phyloP scores from a whole-genome alignment of 257 asterid genomes.

The Catharanthus roseus region DNA sequence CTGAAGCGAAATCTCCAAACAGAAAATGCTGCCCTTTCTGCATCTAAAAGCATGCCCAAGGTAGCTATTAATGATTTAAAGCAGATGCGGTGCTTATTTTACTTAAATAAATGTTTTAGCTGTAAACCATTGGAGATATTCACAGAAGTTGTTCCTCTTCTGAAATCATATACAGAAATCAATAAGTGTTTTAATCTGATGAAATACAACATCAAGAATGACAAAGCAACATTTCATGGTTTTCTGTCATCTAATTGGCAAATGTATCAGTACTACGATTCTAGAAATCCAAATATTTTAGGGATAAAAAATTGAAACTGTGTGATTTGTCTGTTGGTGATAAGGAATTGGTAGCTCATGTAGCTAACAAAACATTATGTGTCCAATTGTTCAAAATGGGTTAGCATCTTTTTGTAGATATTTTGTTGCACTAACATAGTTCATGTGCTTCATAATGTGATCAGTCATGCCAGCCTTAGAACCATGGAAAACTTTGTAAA shows the following conservation, averaged over 20 bases:
- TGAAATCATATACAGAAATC: neutral
- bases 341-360: neutral
- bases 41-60: constrained; percentile 56
- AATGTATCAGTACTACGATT: neutral
- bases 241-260: neutral
- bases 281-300: neutral
- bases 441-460: neutral
- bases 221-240: neutral
- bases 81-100: neutral
- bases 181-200: neutral
- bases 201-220: neutral
- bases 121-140: neutral
- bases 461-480: neutral
- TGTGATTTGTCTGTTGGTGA: neutral
- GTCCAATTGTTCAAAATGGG: neutral
- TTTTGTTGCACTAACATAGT: neutral
- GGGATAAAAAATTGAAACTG: neutral
- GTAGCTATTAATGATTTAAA: constrained; percentile 25
- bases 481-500: neutral
- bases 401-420: neutral
- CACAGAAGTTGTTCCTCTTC: neutral
- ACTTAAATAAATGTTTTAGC: neutral
- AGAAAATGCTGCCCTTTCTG: constrained; percentile 48
- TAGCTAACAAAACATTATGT: neutral
- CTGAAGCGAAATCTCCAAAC: constrained; percentile 62